Evolutionary conservation across 2,329 filamentous ascomycete species (phyloP), one percentile per base, ranked within the genome.

Genomic region (Trichoderma gracile): DNA sequence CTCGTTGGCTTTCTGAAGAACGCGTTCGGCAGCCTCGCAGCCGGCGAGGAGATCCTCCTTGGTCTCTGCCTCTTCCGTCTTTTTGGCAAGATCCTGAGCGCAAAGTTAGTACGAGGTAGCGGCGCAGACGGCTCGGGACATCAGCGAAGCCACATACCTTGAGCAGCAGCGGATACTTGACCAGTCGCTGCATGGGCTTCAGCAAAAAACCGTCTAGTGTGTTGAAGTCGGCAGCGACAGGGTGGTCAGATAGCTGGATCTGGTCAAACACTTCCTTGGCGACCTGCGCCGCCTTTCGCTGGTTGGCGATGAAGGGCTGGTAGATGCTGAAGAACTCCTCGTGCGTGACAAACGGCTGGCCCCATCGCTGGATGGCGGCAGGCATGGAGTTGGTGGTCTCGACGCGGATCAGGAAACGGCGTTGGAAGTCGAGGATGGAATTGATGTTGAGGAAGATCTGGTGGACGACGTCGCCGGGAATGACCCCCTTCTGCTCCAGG

Each of bases 381-480:
- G 91, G 85, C 78, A 92, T 86, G 3, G 91, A 93, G 73, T 98
- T 97, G 43, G 93, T 96, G 30, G 96, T 96, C 79, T 99, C 95
- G 67, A 99, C 91, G 63, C 93, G 89, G 72, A 99, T 98, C 54
- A 99, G 82, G 72, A 99, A 98, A 30, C 93, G 87, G 67, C 96
- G 89, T 74, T 98, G 94, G 74, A 97, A 97, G 76, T 99, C 95
- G 59, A 99, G 84, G 54, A 99, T 91, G 33, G 91, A 88, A 75
- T 98, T 97, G 73, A 98, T 87, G 77, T 99, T 99, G 67, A 98
- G 83, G 78, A 99, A 99, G 67, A 99, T 97, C 73, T 93, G 88
- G 78, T 98, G 93, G 23, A 97, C 89, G 10, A 89, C 86, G 74
- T 99, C 95, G 61, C 95, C 94, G 2, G 92, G 90, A 68, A 98